Conservation (phyloP, 2,329 filamentous ascomycete genomes). For the Clarireedia sp. region DNA sequence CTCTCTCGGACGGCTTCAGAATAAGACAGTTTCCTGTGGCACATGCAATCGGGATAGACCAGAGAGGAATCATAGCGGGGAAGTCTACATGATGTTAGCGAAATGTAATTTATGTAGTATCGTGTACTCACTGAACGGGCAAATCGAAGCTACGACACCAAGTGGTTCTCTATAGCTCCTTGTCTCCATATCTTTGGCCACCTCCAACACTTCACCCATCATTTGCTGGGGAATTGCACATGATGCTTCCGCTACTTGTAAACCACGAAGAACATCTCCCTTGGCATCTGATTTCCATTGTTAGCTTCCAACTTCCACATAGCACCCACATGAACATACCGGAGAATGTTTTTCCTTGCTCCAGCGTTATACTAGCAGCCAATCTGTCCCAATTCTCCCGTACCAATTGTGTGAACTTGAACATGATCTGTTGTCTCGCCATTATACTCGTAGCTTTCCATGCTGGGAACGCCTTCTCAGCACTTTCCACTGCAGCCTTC, state of each 20-base stretch:
- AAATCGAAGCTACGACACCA: constrained; percentile 75
- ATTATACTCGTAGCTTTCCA: constrained; percentile 70
- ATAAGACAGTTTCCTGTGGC: constrained; percentile 78
- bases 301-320: background rate
- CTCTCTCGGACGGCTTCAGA: constrained; percentile 79
- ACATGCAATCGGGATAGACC: constrained; percentile 79
- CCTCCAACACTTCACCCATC: constrained; percentile 76
- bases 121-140: constrained; percentile 64
- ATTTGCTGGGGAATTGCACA: constrained; percentile 74
- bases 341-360: constrained; percentile 83
- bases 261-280: constrained; percentile 72
- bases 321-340: constrained; percentile 17
- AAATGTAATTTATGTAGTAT: background rate
- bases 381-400: constrained; percentile 79
- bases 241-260: constrained; percentile 79
- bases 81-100: constrained; percentile 51
- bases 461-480: constrained; percentile 64
- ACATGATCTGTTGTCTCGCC: constrained; percentile 75
- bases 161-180: constrained; percentile 73
- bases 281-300: constrained; percentile 50
- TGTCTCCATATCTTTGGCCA: constrained; percentile 86
- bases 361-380: constrained; percentile 76
- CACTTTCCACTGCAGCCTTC: constrained; percentile 65
- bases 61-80: constrained; percentile 88
- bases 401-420: constrained; percentile 73